A percentile compares a stretch with the other conserved stretches of the same genome.
Evolutionary conservation across 768 basidiomycete genomes (phyloP).

Genomic region (Pleurotus ostreatus): DNA sequence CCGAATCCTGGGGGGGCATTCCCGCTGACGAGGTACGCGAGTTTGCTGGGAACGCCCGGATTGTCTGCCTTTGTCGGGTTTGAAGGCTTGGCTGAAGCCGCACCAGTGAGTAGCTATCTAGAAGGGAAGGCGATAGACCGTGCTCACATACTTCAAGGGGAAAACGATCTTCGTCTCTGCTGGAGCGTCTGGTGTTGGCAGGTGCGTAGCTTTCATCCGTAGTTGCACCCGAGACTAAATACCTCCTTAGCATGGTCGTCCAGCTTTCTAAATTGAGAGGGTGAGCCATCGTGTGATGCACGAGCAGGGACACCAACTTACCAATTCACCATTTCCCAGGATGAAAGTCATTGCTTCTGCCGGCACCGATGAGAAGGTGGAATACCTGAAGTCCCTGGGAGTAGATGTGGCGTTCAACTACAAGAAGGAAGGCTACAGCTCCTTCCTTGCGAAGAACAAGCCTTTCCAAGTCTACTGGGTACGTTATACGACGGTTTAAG

Average conservation of each 20-base stretch:
- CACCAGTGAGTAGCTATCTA: conserved; percentile 7
- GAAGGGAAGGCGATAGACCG: background rate
- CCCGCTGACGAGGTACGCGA: conserved; percentile 15
- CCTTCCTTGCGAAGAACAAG: conserved; percentile 34
- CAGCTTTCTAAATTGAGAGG: conserved; percentile 4
- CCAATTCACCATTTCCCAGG: background rate
- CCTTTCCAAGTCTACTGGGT: conserved; percentile 37
- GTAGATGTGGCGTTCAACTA: conserved; percentile 51
- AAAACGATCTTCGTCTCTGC: conserved; percentile 21
- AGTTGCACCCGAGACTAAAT: background rate
- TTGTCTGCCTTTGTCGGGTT: conserved; percentile 24
- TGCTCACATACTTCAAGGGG: conserved; percentile 9
- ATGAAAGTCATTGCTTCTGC: conserved; percentile 18
- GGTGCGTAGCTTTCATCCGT: conserved; percentile 6
- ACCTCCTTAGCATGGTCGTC: conserved; percentile 12
- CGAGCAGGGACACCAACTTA: conserved; percentile 5
- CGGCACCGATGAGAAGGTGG: conserved; percentile 51
- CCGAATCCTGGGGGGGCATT: conserved; percentile 19
- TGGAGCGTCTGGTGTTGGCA: conserved; percentile 19
- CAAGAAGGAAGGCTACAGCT: conserved; percentile 38
- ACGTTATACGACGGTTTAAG: background rate
- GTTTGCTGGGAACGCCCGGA: conserved; percentile 20
- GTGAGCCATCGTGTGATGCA: background rate
- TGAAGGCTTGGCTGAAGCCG: conserved; percentile 16
- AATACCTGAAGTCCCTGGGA: conserved; percentile 36